phyloP scores from a whole-genome alignment of 306 rosid species.

The Rosa lucieae region DNA sequence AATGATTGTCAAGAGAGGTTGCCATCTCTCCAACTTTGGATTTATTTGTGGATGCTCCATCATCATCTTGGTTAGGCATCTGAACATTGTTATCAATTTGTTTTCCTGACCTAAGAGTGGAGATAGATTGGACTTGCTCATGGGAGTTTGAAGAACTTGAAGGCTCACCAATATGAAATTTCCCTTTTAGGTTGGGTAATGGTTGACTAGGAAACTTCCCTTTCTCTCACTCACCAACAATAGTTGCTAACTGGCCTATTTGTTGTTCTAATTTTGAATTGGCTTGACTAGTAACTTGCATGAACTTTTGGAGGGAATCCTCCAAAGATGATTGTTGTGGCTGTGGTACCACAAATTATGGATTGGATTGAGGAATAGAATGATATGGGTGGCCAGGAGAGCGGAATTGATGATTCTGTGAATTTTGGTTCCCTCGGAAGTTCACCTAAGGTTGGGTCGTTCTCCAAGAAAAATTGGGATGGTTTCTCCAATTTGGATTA shows the following conservation, averaged over 20 bases:
- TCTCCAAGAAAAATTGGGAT: not conserved
- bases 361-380: not conserved
- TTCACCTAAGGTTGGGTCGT: not conserved
- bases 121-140: not conserved
- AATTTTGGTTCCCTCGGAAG: not conserved
- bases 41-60: not conserved
- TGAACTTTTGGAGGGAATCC: too few relatives aligned
- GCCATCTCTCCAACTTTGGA: not conserved
- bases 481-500: not conserved
- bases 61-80: not conserved
- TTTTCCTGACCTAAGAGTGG: not conserved
- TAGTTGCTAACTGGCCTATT: not conserved
- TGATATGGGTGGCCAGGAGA: not conserved
- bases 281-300: too few relatives aligned
- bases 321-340: not conserved
- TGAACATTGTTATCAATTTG: not conserved
- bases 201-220: not conserved
- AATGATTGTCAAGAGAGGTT: too few relatives aligned
- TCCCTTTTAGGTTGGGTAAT: not conserved
- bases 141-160: not conserved
- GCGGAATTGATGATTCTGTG: not conserved
- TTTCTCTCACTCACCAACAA: not conserved
- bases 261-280: too few relatives aligned
- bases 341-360: not conserved
- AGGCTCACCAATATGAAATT: not conserved